Percentiles rank a stretch among this genome's conserved stretches.
phyloP scores from a whole-genome alignment of 805 yeast genomes.

The Wickerhamomyces canadensis region DNA sequence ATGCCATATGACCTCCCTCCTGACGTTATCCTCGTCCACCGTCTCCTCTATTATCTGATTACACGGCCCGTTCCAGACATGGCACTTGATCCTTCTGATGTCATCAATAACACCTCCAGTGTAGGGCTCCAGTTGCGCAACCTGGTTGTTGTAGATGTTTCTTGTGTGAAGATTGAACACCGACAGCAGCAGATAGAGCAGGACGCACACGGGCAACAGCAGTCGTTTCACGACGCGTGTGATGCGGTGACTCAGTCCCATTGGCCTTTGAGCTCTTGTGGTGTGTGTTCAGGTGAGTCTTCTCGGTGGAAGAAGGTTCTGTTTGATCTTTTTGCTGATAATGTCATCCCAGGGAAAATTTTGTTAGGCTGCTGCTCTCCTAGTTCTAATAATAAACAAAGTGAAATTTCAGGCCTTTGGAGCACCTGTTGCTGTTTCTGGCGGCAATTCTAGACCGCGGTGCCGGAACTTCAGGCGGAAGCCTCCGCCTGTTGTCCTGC shows the following conservation, averaged over 20 bases:
- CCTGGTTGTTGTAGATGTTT: constrained; percentile 16
- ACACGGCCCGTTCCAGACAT: constrained; percentile 26
- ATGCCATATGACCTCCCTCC: constrained; percentile 18
- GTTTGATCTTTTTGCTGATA: too few species aligned
- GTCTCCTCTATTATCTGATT: constrained; percentile 18
- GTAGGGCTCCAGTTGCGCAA: constrained; percentile 17
- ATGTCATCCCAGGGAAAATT: too few species aligned
- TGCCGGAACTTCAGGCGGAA: too few species aligned
- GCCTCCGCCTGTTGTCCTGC: too few species aligned
- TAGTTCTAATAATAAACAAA: too few species aligned
- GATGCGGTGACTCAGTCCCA: constrained; percentile 1
- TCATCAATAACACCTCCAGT: constrained; percentile 27
- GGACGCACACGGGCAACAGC: constrained; percentile 11
- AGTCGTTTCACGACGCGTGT: constrained; percentile 11
- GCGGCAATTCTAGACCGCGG: too few species aligned
- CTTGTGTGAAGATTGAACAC: constrained; percentile 17
- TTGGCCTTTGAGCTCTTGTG: not conserved
- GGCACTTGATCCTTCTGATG: constrained; percentile 25
- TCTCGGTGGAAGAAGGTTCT: too few species aligned
- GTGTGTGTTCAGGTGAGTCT: too few species aligned
- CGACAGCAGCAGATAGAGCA: constrained; percentile 9
- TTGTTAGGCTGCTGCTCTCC: too few species aligned
- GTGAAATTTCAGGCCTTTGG: too few species aligned
- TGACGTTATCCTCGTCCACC: not conserved
- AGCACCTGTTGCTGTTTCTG: too few species aligned